Base-by-base conservation (phyloP, 768 basidiomycete genomes). In the Daedaleopsis nitida region DNA sequence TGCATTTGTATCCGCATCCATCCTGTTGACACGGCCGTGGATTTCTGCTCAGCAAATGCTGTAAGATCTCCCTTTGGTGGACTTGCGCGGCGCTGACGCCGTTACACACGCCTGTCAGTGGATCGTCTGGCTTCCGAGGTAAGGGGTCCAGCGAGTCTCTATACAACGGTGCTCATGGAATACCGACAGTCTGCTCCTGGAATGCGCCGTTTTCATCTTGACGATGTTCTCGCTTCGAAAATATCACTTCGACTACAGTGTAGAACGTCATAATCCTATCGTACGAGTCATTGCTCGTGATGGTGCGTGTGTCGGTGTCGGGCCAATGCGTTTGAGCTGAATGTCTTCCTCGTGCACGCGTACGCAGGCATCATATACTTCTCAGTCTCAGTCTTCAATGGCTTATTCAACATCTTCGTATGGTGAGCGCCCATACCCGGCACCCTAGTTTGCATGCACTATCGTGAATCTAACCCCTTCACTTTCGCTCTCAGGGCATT, bases 41-140 rank as follows among this genome's bases (percentile, higher is more conserved):
- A 12, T 11, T 12, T 44, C 1, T 32, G 27, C 27, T 32, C 37
- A 63, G 53, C 44, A 3, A 32, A 39, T 17, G 45, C 54, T 38
- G 56, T 60, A 34, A 58, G 51, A 60, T 21, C 14, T 24, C n/a
- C 7, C 37, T 23, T 24, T 2, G 12, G 19, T 35, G 9, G 27
- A 3, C 3, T 32, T 32, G 27, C 7, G 27, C 7, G 27, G 7
- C 27, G 27, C 32, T 14, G 44, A 9, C 37, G 9, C 14, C 23
- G 12, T 17, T n/a, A 9, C 7, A 21, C 11, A 9, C 5, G 32
- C 23, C 7, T 13, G 27, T 32, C 27, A 65, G 64, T 65, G 64
- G 64, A 9, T 59, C 3, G 6, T 65, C 21, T 65, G 64, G 64
- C n/a, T 65, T 23, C 64, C 64, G 2, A 59, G 64, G 64, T 34